Evolutionary conservation across 2,329 filamentous ascomycete genomes (phyloP).

Genomic region (Fusarium dlaminii): DNA sequence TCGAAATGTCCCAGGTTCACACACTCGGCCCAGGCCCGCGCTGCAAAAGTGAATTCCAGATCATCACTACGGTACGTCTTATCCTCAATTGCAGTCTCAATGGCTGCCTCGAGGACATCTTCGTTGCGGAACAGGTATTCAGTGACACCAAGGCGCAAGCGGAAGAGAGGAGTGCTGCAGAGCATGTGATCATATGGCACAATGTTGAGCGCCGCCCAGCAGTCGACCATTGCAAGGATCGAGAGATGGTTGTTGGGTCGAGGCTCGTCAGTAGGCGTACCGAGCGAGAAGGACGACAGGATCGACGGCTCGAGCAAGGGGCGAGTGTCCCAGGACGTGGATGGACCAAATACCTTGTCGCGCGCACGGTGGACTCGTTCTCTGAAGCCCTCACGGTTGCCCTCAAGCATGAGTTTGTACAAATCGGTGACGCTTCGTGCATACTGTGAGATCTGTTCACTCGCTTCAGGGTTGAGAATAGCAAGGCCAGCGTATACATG

Average conservation of each 20-base stretch:
- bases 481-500: slow-evolving; percentile 98
- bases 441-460: slow-evolving; percentile 93
- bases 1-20: slow-evolving; percentile 93
- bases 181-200: slow-evolving; percentile 99
- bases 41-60: slow-evolving; percentile 97
- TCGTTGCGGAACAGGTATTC: slow-evolving; percentile 93
- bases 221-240: slow-evolving; percentile 96
- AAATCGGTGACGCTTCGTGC: slow-evolving; percentile 91
- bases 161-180: slow-evolving; percentile 96
- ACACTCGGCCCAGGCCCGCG: slow-evolving; percentile 93
- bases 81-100: slow-evolving; percentile 88
- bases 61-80: slow-evolving; percentile 94
- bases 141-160: slow-evolving; percentile 95
- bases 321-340: slow-evolving; percentile 66
- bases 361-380: slow-evolving; percentile 71
- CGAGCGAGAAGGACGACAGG: slow-evolving; percentile 88
- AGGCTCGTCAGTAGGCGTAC: slow-evolving; percentile 68
- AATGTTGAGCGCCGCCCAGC: slow-evolving; percentile 93
- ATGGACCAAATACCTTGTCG: slow-evolving; percentile 81
- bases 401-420: slow-evolving; percentile 96
- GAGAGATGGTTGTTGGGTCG: slow-evolving; percentile 94
- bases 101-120: slow-evolving; percentile 81
- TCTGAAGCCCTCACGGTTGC: slow-evolving; percentile 78
- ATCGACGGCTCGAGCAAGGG: slow-evolving; percentile 83
- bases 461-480: slow-evolving; percentile 93